These are phyloP conservation scores for Cyberlindnera sargentensis DNA, from an alignment of 805 yeast genomes.

Conservation along the genomic window DNA sequence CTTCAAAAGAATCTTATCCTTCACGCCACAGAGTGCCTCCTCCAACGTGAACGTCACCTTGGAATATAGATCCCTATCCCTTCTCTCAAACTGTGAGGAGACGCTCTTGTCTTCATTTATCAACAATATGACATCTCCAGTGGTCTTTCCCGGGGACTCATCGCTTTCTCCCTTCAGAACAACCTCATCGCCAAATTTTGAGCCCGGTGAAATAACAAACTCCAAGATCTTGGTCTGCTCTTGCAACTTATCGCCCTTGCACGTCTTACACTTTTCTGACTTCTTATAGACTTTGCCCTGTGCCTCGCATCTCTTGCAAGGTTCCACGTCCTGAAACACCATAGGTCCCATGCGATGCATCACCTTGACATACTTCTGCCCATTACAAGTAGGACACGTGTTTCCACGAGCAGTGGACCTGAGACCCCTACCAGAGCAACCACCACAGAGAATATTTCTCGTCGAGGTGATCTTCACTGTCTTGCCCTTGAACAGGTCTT, in stretches of 20 bases:
- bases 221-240: slow-evolving; percentile 69
- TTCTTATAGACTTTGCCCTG: slow-evolving; percentile 50
- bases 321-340: slow-evolving; percentile 52
- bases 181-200: slow-evolving; percentile 53
- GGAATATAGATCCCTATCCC: slow-evolving; percentile 59
- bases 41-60: slow-evolving; percentile 54
- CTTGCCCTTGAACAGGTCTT: slow-evolving; percentile 77
- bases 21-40: slow-evolving; percentile 83
- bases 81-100: slow-evolving; percentile 40
- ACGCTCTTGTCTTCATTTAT: slow-evolving; percentile 36
- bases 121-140: slow-evolving; percentile 74
- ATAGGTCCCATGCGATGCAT: slow-evolving; percentile 62
- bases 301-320: slow-evolving; percentile 68
- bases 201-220: slow-evolving; percentile 70
- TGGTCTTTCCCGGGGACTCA: slow-evolving; percentile 57
- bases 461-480: slow-evolving; percentile 65
- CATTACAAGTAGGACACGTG: slow-evolving; percentile 63
- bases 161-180: slow-evolving; percentile 68
- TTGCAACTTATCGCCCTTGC: slow-evolving; percentile 55
- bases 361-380: slow-evolving; percentile 57
- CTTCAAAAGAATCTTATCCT: slow-evolving; percentile 49
- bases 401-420: slow-evolving; percentile 47
- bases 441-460: slow-evolving; percentile 63
- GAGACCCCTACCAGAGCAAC: slow-evolving; percentile 75
- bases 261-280: slow-evolving; percentile 72